A percentile compares a stretch with the other conserved stretches of the same genome.
Conservation (phyloP, 179 eudicot genomes). For the Camellia oleifera region DNA sequence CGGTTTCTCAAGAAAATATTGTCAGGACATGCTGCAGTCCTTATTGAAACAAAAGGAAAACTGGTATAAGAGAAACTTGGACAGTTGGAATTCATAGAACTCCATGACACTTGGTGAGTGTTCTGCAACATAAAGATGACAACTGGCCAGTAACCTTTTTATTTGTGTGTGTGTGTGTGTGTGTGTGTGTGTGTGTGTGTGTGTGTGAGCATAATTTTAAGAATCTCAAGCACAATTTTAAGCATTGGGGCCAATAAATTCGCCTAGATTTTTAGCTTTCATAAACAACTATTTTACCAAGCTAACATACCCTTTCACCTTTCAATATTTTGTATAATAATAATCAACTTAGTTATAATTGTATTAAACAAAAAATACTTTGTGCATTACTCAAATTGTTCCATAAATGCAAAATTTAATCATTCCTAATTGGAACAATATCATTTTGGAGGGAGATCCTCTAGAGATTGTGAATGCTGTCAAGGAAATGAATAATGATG, state of each 20-base stretch:
- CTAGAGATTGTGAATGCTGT: too few species aligned
- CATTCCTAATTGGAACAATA: too few species aligned
- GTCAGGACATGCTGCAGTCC: slow-evolving; percentile 20
- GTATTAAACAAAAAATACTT: neutral
- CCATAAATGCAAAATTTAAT: neutral
- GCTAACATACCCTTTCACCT: neutral
- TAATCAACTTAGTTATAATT: too few species aligned
- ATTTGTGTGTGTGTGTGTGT: too few species aligned
- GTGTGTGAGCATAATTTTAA: neutral
- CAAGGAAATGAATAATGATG: too few species aligned
- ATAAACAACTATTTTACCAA: neutral
- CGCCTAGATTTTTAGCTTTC: neutral
- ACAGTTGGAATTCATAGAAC: neutral
- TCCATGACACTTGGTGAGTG: neutral
- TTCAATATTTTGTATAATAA: too few species aligned
- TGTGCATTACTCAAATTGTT: neutral
- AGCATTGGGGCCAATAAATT: neutral
- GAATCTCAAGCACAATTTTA: neutral
- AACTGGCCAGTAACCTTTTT: neutral
- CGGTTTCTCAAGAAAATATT: slow-evolving; percentile 23
- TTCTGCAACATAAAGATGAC: neutral
- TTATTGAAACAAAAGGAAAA: neutral
- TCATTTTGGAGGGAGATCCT: too few species aligned
- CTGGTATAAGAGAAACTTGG: slow-evolving; percentile 2
- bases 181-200: too few species aligned